A percentile compares a stretch with the other conserved stretches of the same genome.
phyloP scores from a whole-genome alignment of 1,284 basidiomycete genomes.

The Malassezia nana region DNA sequence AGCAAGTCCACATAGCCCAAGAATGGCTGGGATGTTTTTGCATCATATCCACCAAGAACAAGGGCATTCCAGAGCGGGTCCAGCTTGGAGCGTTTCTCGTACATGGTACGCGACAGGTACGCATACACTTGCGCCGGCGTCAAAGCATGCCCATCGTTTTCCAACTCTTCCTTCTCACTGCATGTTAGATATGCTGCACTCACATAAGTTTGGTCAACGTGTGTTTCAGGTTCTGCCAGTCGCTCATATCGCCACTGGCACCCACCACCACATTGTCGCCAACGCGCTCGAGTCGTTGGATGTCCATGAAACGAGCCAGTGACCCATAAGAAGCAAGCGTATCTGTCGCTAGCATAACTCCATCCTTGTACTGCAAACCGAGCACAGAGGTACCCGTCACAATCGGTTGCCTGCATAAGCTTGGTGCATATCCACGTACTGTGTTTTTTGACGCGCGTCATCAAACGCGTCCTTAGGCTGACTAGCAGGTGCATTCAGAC shows the following conservation, averaged over 20 bases:
- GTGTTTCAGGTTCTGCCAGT: slow-evolving; percentile 86
- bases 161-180: slow-evolving; percentile 66
- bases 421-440: slow-evolving; percentile 1
- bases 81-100: slow-evolving; percentile 73
- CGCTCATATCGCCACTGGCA: slow-evolving; percentile 91
- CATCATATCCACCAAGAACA: slow-evolving; percentile 61
- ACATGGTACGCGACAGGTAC: slow-evolving; percentile 84
- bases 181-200: slow-evolving; percentile 9
- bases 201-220: slow-evolving; percentile 48
- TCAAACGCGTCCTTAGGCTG: slow-evolving; percentile 14
- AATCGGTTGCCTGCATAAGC: slow-evolving; percentile 61
- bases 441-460: slow-evolving; percentile 17
- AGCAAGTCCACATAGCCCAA: slow-evolving; percentile 91
- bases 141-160: slow-evolving; percentile 71
- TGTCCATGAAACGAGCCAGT: slow-evolving; percentile 89
- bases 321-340: slow-evolving; percentile 96
- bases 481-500: neutral
- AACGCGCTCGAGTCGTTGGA: slow-evolving; percentile 74
- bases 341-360: slow-evolving; percentile 98
- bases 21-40: slow-evolving; percentile 29
- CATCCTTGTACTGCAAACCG: slow-evolving; percentile 86
- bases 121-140: slow-evolving; percentile 87
- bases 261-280: slow-evolving; percentile 73
- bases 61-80: slow-evolving; percentile 93
- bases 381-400: slow-evolving; percentile 94